Conservation (phyloP, 495 filamentous ascomycete species). For the Haplographium delicatum region DNA sequence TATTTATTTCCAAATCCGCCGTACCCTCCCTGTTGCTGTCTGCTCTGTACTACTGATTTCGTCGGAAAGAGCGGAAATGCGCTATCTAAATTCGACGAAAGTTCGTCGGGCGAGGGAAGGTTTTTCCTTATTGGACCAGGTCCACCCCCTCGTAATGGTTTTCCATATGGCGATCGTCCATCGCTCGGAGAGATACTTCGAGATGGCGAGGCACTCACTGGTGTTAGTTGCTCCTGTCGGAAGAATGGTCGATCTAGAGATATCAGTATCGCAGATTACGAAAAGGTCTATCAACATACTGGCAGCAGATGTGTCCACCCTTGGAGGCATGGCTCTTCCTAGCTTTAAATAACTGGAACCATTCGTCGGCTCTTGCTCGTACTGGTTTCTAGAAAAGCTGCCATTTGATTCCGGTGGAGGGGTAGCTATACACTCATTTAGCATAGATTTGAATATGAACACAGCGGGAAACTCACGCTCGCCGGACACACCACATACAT, state of each 20-base stretch:
- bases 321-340: conserved; percentile 35
- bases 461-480: conserved; percentile 15
- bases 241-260: conserved; percentile 57
- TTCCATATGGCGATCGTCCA: conserved; percentile 43
- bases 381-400: conserved; percentile 20
- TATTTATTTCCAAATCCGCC: conserved; percentile 30
- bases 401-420: conserved; percentile 35
- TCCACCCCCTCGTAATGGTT: conserved; percentile 40
- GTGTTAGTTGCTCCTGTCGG: conserved; percentile 52
- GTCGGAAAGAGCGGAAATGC: conserved; percentile 57
- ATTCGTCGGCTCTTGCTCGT: conserved; percentile 18
- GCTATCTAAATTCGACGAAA: conserved; percentile 47
- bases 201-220: conserved; percentile 54
- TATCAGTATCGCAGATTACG: not conserved
- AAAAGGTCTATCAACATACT: conserved; percentile 39
- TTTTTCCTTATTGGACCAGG: conserved; percentile 37
- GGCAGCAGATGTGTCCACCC: conserved; percentile 51
- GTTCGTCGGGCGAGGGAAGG: conserved; percentile 37
- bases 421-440: conserved; percentile 22
- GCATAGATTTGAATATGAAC: not conserved
- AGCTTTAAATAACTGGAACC: conserved; percentile 26
- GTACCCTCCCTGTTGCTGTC: conserved; percentile 4
- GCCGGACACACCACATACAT: conserved; percentile 54
- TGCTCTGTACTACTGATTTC: not conserved
- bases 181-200: conserved; percentile 38